A percentile compares a stretch with the other conserved stretches of the same genome.
phyloP scores from a whole-genome alignment of 371 early-diverging fungal species.

The Mortierella sp. region DNA sequence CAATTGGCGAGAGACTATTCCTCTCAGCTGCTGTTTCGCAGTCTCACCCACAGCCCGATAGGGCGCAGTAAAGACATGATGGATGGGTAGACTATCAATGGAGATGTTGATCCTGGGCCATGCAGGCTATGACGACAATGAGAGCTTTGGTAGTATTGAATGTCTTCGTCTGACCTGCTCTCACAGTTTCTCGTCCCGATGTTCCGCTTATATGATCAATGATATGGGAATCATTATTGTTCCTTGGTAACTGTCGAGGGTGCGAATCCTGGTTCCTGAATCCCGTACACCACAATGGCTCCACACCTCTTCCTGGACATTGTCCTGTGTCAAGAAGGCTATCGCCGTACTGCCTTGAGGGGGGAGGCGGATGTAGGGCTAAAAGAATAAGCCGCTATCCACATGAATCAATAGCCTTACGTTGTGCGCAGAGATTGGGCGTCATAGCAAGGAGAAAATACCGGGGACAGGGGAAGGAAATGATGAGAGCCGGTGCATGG shows the following conservation, averaged over 20 bases:
- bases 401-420: background rate
- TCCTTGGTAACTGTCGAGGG: background rate
- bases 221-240: slow-evolving; percentile 13
- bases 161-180: background rate
- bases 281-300: background rate
- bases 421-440: background rate
- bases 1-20: too few species aligned
- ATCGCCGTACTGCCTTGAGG: too few species aligned
- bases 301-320: background rate
- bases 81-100: background rate
- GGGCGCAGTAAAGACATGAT: background rate
- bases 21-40: too few species aligned
- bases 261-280: background rate
- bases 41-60: too few species aligned
- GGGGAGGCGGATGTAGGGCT: background rate
- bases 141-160: background rate
- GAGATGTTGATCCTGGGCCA: slow-evolving; percentile 1
- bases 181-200: slow-evolving; percentile 4
- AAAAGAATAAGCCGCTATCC: background rate
- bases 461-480: slow-evolving; percentile 13
- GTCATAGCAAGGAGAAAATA: slow-evolving; percentile 11
- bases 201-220: background rate
- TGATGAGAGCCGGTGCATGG: background rate
- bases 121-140: slow-evolving; percentile 6
- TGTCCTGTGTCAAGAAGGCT: background rate